Evolutionary conservation across 306 rosid species (phyloP).

Genomic region (Pyrus bretschneideri): DNA sequence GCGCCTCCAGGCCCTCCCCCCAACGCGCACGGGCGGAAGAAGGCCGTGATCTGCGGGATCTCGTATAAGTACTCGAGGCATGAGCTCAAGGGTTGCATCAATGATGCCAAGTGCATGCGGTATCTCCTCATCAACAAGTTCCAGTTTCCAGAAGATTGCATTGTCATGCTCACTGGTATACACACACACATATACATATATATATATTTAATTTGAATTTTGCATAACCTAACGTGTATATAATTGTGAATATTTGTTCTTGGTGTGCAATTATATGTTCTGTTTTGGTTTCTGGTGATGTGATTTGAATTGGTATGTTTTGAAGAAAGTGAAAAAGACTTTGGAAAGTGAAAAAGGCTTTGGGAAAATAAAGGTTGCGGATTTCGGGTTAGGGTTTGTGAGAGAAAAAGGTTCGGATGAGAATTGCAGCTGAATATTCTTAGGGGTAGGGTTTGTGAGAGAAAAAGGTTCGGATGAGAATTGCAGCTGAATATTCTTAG

Average conservation of each 20-base stretch:
- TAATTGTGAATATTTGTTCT: not conserved
- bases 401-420: not conserved
- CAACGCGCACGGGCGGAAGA: slow-evolving; percentile 72
- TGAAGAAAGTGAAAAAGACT: not conserved
- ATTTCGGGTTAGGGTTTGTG: not conserved
- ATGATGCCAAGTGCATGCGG: slow-evolving; percentile 90
- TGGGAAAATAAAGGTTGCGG: not conserved
- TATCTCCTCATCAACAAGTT: slow-evolving; percentile 70
- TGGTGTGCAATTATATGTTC: not conserved
- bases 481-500: not conserved
- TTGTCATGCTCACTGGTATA: slow-evolving; percentile 90
- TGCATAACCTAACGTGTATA: not conserved
- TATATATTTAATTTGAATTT: not conserved
- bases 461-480: not conserved
- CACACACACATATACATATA: too few relatives aligned
- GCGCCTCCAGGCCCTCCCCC: slow-evolving; percentile 63
- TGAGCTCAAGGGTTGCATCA: slow-evolving; percentile 90
- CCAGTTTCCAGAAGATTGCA: slow-evolving; percentile 66
- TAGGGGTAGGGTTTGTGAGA: not conserved
- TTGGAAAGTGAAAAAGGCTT: too few relatives aligned
- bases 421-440: not conserved
- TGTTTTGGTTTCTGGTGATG: too few relatives aligned
- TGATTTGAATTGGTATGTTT: not conserved
- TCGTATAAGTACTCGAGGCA: slow-evolving; percentile 72
- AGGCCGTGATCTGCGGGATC: slow-evolving; percentile 84